These are phyloP conservation scores for Fusarium devonianum DNA, from an alignment of 2,329 filamentous ascomycete species.

Conservation along the genomic window DNA sequence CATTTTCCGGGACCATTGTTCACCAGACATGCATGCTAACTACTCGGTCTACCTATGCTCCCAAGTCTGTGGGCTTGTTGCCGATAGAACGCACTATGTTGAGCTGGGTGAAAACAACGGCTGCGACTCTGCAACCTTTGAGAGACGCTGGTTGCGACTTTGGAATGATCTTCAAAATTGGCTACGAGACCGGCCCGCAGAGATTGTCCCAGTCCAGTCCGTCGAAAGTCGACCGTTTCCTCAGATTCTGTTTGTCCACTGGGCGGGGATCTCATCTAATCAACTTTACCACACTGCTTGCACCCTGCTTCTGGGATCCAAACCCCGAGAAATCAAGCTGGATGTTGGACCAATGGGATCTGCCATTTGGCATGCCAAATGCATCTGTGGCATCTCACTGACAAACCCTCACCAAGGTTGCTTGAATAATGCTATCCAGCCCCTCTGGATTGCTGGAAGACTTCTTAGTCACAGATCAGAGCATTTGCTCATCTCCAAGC, in stretches of 20 bases:
- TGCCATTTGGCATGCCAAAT: constrained; percentile 61
- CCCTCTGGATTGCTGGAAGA: constrained; percentile 62
- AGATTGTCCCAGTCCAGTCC: constrained; percentile 55
- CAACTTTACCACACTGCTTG: constrained; percentile 65
- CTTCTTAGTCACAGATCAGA: constrained; percentile 59
- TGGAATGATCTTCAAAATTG: constrained; percentile 61
- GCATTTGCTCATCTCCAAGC: constrained; percentile 49
- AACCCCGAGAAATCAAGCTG: constrained; percentile 44
- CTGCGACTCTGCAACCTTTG: constrained; percentile 50
- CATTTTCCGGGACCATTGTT: constrained; percentile 45
- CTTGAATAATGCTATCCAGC: constrained; percentile 65
- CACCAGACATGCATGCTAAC: constrained; percentile 65
- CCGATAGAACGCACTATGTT: constrained; percentile 55
- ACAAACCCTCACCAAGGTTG: constrained; percentile 64
- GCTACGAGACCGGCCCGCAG: constrained; percentile 54
- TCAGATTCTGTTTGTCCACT: constrained; percentile 59
- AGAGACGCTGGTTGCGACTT: constrained; percentile 54
- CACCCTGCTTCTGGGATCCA: constrained; percentile 57
- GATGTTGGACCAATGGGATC: constrained; percentile 47
- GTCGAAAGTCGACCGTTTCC: constrained; percentile 57
- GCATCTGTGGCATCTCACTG: constrained; percentile 63
- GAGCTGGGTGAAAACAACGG: constrained; percentile 57
- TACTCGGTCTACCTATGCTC: constrained; percentile 65
- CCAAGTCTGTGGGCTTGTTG: constrained; percentile 58
- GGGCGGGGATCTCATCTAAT: constrained; percentile 63